phyloP scores from a whole-genome alignment of 2,329 filamentous ascomycete genomes.

The Pseudonectria buxi region DNA sequence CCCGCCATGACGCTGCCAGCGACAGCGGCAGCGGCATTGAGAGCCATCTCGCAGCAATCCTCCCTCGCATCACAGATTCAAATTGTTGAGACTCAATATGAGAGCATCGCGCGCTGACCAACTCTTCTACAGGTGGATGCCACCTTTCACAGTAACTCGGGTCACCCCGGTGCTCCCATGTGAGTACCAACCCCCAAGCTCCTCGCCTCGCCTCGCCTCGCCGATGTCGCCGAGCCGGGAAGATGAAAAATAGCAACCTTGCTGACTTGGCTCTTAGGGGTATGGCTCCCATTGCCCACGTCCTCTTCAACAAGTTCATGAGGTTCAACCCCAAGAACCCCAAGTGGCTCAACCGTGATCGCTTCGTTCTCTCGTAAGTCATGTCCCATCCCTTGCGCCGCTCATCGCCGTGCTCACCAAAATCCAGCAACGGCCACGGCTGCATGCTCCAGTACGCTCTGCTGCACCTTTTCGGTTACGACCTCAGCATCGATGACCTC shows the following conservation, averaged over 20 bases:
- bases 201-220: constrained; percentile 3
- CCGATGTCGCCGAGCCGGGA: constrained; percentile 5
- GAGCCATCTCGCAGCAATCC: not conserved
- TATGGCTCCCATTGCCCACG: constrained; percentile 92
- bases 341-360: constrained; percentile 92
- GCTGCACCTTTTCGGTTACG: constrained; percentile 93
- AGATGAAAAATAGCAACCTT: constrained; percentile 2
- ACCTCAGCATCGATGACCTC: constrained; percentile 77
- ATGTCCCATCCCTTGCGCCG: not conserved
- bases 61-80: not conserved
- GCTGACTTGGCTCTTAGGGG: constrained; percentile 43
- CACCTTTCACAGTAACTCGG: constrained; percentile 90
- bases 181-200: constrained; percentile 31
- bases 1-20: constrained; percentile 19
- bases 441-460: constrained; percentile 99
- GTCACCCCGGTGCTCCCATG: constrained; percentile 98
- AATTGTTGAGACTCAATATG: not conserved
- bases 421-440: constrained; percentile 82
- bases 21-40: constrained; percentile 2
- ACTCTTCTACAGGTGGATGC: constrained; percentile 74
- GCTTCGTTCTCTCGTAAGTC: constrained; percentile 97
- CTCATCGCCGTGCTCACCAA: constrained; percentile 1
- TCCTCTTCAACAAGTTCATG: constrained; percentile 99
- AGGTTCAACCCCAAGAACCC: constrained; percentile 99
- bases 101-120: constrained; percentile 17